Percentiles rank a stretch among this genome's conserved stretches.
These are phyloP conservation scores for Acer saccharum DNA, from an alignment of 345 rosid genomes.

Conservation along the genomic window DNA sequence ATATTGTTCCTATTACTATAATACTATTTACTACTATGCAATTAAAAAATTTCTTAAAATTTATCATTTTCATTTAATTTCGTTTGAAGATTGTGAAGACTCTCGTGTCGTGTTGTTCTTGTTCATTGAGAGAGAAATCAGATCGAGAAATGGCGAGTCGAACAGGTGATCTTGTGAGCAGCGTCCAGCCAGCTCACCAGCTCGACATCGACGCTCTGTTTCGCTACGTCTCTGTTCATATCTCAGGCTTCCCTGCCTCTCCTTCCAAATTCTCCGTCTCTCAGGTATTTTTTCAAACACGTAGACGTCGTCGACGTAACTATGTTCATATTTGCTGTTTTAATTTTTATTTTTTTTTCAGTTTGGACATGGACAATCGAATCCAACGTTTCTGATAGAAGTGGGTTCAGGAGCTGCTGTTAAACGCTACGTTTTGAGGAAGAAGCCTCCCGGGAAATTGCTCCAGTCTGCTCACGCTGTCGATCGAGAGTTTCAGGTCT, in stretches of 20 bases:
- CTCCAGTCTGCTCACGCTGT: conserved; percentile 93
- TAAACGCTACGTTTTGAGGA: conserved; percentile 88
- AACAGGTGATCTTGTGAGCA: conserved; percentile 60
- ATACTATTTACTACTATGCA: too few species aligned
- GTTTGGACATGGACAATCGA: conserved; percentile 97
- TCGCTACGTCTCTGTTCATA: conserved; percentile 53
- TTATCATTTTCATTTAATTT: not conserved
- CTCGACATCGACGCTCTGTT: conserved; percentile 68
- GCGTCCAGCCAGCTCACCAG: conserved; percentile 48
- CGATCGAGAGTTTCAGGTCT: conserved; percentile 59
- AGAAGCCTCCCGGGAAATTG: conserved; percentile 88
- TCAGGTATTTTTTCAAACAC: conserved; percentile 40
- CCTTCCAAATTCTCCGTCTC: conserved; percentile 63
- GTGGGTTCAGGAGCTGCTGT: conserved; percentile 47
- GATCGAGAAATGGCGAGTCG: conserved; percentile 45
- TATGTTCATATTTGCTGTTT: not conserved
- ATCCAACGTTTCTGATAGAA: conserved; percentile 80
- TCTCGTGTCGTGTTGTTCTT: too few species aligned
- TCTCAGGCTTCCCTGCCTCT: conserved; percentile 68
- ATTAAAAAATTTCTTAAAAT: too few species aligned
- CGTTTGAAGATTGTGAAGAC: not conserved
- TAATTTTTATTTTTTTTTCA: conserved; percentile 8
- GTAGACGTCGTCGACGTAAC: not conserved
- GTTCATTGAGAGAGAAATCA: not conserved
- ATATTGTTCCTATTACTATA: too few species aligned